Percentiles rank a stretch among this genome's conserved stretches.
phyloP scores from a whole-genome alignment of 2,329 filamentous ascomycete species.

The Trematosphaeria pertusa region DNA sequence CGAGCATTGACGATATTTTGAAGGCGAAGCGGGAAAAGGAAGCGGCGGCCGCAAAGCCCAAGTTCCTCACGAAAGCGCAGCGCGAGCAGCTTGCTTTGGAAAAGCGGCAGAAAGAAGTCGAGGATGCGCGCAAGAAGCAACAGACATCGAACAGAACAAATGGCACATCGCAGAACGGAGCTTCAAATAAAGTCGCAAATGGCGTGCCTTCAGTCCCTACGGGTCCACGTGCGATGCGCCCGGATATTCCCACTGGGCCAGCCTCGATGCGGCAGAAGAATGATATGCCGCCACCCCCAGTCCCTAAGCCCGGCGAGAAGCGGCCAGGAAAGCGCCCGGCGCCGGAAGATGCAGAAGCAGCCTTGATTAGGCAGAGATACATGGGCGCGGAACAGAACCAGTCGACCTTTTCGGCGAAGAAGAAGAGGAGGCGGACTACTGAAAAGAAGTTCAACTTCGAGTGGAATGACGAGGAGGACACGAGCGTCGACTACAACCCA shows the following conservation, averaged over 20 bases:
- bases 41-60: slow-evolving; percentile 83
- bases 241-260: slow-evolving; percentile 58
- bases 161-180: slow-evolving; percentile 16
- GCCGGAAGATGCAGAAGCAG: slow-evolving; percentile 71
- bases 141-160: slow-evolving; percentile 46
- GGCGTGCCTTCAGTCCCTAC: slow-evolving; percentile 63
- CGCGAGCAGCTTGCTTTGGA: slow-evolving; percentile 81
- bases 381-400: slow-evolving; percentile 89
- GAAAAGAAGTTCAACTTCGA: slow-evolving; percentile 99
- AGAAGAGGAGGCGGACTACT: slow-evolving; percentile 90
- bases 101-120: slow-evolving; percentile 75
- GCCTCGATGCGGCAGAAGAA: slow-evolving; percentile 57
- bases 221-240: slow-evolving; percentile 73
- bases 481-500: slow-evolving; percentile 81
- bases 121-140: slow-evolving; percentile 62
- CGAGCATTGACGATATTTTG: slow-evolving; percentile 86
- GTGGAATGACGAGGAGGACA: slow-evolving; percentile 96
- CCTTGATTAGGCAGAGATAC: slow-evolving; percentile 79
- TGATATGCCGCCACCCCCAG: slow-evolving; percentile 61
- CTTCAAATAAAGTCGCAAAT: slow-evolving; percentile 13
- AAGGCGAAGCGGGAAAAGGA: slow-evolving; percentile 86
- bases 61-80: slow-evolving; percentile 84
- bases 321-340: slow-evolving; percentile 36
- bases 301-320: slow-evolving; percentile 50
- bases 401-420: slow-evolving; percentile 91